A percentile compares a stretch with the other conserved stretches of the same genome.
Conservation (phyloP, 2,329 filamentous ascomycete species). For the Colletotrichum viniferum region DNA sequence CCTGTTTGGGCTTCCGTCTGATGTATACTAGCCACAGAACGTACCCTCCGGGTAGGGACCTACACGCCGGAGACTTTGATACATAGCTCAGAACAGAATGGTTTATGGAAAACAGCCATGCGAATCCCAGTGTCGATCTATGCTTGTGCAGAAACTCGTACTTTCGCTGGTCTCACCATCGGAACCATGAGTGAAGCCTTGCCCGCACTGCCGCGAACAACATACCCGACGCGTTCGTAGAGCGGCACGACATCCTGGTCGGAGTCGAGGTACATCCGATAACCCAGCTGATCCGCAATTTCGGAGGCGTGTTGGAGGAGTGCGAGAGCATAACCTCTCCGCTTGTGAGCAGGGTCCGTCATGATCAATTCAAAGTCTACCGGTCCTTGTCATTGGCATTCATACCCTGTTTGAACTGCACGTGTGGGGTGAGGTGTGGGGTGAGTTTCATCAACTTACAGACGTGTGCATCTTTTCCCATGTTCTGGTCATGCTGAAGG, state of each 20-base stretch:
- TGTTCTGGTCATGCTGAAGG: slow-evolving; percentile 18
- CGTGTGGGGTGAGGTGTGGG: no score
- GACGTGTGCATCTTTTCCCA: slow-evolving; percentile 19
- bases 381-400: neutral
- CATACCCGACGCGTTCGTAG: slow-evolving; percentile 21
- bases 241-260: slow-evolving; percentile 14
- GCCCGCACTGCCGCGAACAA: neutral
- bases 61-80: neutral
- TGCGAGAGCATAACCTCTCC: slow-evolving; percentile 17
- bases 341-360: slow-evolving; percentile 19
- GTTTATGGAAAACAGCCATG: neutral
- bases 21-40: neutral
- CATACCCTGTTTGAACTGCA: neutral
- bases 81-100: neutral
- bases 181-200: slow-evolving; percentile 17
- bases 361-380: slow-evolving; percentile 23
- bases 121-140: neutral
- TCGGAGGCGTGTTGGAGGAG: slow-evolving; percentile 1
- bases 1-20: neutral
- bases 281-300: slow-evolving; percentile 15
- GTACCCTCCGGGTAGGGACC: neutral
- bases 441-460: slow-evolving; percentile 13
- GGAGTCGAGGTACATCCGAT: slow-evolving; percentile 22
- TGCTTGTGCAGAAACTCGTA: neutral
- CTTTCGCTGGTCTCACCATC: slow-evolving; percentile 19